These are phyloP conservation scores for Logfia minima DNA, from an alignment of 129 eudicot species.

Conservation along the genomic window DNA sequence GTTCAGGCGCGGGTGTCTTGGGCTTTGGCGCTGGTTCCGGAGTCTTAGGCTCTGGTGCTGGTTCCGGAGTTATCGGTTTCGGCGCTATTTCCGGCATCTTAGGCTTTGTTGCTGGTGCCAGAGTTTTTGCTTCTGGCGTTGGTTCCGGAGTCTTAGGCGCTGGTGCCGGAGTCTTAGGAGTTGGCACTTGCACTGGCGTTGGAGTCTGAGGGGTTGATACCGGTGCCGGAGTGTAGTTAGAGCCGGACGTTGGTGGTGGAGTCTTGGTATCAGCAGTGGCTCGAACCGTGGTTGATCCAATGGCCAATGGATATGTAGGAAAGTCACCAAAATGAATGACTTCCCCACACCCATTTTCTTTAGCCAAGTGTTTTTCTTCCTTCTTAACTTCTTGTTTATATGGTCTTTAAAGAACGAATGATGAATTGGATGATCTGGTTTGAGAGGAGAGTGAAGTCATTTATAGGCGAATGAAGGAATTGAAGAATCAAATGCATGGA, in stretches of 20 bases:
- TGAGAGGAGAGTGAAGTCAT: neutral
- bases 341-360: conserved; percentile 22
- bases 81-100: neutral
- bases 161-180: conserved; percentile 2
- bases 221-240: conserved; percentile 17
- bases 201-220: conserved; percentile 15
- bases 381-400: neutral
- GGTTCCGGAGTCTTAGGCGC: neutral
- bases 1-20: conserved; percentile 1
- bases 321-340: conserved; percentile 40
- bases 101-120: neutral
- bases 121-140: neutral
- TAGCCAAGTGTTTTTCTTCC: neutral
- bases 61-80: neutral
- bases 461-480: conserved; percentile 1
- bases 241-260: neutral
- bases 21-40: neutral
- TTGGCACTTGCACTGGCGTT: neutral
- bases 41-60: neutral
- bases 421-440: neutral
- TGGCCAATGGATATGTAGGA: conserved; percentile 40
- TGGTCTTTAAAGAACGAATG: neutral
- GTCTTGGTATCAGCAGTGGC: conserved; percentile 25
- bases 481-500: neutral
- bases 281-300: conserved; percentile 34